These are phyloP conservation scores for Lycium ferocissimum DNA, from an alignment of 257 asterid genomes.

Conservation along the genomic window DNA sequence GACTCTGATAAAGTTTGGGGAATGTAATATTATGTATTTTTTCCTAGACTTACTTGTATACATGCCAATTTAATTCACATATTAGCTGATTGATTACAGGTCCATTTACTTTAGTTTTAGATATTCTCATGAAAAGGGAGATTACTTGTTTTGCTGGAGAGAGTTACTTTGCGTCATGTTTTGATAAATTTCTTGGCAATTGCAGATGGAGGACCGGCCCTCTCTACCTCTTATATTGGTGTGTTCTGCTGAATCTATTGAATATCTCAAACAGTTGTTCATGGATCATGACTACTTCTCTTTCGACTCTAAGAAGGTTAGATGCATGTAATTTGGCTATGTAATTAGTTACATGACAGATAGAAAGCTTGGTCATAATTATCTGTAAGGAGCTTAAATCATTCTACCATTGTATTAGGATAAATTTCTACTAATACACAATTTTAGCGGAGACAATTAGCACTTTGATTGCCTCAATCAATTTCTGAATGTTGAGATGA, in stretches of 20 bases:
- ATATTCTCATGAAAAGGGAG: not conserved
- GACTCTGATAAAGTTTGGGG: not conserved
- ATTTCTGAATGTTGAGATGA: not conserved
- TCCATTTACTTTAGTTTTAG: not conserved
- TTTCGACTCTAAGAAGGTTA: slow-evolving; percentile 87
- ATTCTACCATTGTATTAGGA: not conserved
- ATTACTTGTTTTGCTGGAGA: slow-evolving; percentile 3
- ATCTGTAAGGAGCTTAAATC: slow-evolving; percentile 14
- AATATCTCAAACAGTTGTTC: slow-evolving; percentile 64
- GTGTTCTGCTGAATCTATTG: slow-evolving; percentile 57
- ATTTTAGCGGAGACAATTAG: not conserved
- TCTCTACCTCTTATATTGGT: slow-evolving; percentile 76
- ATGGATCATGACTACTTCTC: slow-evolving; percentile 60
- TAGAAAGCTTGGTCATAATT: not conserved
- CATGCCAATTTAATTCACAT: slow-evolving; percentile 4
- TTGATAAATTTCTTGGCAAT: slow-evolving; percentile 41
- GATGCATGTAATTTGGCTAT: slow-evolving; percentile 23
- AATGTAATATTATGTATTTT: not conserved
- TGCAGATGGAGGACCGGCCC: slow-evolving; percentile 69
- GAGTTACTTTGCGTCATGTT: slow-evolving; percentile 19
- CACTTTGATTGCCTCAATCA: slow-evolving; percentile 12
- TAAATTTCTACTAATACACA: not conserved
- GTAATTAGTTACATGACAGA: slow-evolving; percentile 1
- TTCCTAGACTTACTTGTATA: not conserved
- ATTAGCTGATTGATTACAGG: not conserved